Base-by-base conservation (phyloP, 768 basidiomycete genomes). In the Rhizopogon sp. region DNA sequence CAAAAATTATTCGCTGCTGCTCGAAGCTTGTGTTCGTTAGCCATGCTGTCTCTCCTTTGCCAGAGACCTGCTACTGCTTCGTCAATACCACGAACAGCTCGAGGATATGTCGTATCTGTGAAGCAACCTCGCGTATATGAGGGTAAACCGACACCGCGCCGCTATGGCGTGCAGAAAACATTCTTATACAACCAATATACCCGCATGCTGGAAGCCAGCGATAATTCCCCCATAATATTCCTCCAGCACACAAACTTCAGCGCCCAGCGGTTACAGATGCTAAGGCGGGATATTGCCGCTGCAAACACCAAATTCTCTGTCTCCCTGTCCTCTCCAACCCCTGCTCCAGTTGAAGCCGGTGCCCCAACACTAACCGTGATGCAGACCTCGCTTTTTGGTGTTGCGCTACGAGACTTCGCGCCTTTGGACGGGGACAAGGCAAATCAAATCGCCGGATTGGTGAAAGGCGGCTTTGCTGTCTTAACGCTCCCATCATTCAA, bases 161-260 rank as follows among this genome's bases (percentile, higher is more conserved):
- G 81, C 56, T 94, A 92, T 67, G 79, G 79, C 50, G 81, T 83
- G 66, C 87, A 89, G 68, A 97, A 95, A 69, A 76, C 84, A 2
- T 85, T 82, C 70, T 84, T 92, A 67, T 91, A 85, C 73, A 79
- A 83, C 73, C 85, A 87, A 71, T 93, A 93, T 77, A 75, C 79
- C 54, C 79, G 78, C 62, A 81, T 96, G 58, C 79, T 96, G 64
- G 70, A 80, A 55, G 72, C 76, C 52, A 80, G 79, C 66, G 62
- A 70, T 22, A 69, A 75, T 39, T 75, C 82, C 0, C 85, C 92
- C 33, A 73, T 93, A 66, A 74, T 97, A 59, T 79, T 96, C 71
- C 82, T 96, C 56, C 79, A 84, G 50, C 91, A 93, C 68, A 76
- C 80, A 58, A 85, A 90, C 58, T 88, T 95, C 65, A 75, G 82